Conservation (phyloP, 2,329 filamentous ascomycete genomes). For the Beauveria scarabaeidicola region DNA sequence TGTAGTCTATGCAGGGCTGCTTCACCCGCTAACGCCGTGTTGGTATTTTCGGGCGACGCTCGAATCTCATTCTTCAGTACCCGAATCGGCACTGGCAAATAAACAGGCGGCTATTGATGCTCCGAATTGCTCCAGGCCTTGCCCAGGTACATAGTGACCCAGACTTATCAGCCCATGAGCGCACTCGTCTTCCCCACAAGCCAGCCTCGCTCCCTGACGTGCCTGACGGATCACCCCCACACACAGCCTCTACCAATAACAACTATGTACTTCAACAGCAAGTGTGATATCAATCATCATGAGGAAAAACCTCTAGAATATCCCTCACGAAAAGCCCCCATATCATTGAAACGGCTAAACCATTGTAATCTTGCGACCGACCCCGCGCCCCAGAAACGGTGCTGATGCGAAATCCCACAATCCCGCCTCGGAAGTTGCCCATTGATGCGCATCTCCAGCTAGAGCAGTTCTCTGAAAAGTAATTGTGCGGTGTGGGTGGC, state of each 20-base stretch:
- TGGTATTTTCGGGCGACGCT: not conserved
- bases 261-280: not conserved
- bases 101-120: not conserved
- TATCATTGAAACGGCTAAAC: no score
- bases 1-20: not conserved
- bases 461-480: not conserved
- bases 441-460: not conserved
- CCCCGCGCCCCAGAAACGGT: constrained; percentile 2
- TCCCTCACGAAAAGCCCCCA: not conserved
- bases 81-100: not conserved
- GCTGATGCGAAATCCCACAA: not conserved
- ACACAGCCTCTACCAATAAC: not conserved
- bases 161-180: constrained; percentile 1
- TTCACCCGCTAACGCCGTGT: not conserved
- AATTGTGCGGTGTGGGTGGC: not conserved
- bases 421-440: not conserved
- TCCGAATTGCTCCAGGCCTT: constrained; percentile 2
- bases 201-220: not conserved
- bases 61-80: not conserved
- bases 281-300: no score
- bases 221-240: not conserved
- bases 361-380: not conserved
- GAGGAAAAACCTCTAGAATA: not conserved
- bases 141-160: not conserved
- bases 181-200: not conserved